These are phyloP conservation scores for Penicillium sp. DNA, from an alignment of 2,329 filamentous ascomycete species.

Conservation along the genomic window DNA sequence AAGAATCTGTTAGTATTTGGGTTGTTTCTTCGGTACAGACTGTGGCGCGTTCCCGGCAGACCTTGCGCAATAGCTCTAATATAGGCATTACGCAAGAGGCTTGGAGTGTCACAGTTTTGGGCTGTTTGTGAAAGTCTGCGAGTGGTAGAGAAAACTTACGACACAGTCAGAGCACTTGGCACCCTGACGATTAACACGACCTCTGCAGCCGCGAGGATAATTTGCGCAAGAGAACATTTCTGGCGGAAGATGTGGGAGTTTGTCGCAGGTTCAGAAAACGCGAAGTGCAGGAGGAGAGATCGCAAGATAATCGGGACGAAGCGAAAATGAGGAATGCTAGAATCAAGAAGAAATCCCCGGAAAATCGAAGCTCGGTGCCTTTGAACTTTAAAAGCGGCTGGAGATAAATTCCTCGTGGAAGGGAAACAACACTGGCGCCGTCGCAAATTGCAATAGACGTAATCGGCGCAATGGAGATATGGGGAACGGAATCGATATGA, in stretches of 20 bases:
- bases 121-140: background rate
- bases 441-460: background rate
- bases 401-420: background rate
- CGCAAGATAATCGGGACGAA: background rate
- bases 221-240: conserved; percentile 54
- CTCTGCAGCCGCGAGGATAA: conserved; percentile 53
- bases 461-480: background rate
- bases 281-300: background rate
- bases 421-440: background rate
- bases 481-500: background rate
- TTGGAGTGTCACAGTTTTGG: background rate
- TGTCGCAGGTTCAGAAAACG: conserved; percentile 2
- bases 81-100: background rate
- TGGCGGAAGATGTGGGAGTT: conserved; percentile 13
- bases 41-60: background rate
- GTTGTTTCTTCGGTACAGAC: background rate
- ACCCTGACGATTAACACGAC: conserved; percentile 49
- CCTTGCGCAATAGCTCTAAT: background rate
- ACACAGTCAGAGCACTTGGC: conserved; percentile 51
- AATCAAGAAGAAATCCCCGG: conserved; percentile 5
- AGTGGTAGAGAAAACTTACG: conserved; percentile 38
- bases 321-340: conserved; percentile 6
- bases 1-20: conserved; percentile 23
- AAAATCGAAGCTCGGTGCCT: background rate
- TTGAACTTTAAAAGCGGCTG: conserved; percentile 1